These are phyloP conservation scores for Tetrapisispora phaffii DNA, from an alignment of 805 yeast genomes.

Conservation along the genomic window DNA sequence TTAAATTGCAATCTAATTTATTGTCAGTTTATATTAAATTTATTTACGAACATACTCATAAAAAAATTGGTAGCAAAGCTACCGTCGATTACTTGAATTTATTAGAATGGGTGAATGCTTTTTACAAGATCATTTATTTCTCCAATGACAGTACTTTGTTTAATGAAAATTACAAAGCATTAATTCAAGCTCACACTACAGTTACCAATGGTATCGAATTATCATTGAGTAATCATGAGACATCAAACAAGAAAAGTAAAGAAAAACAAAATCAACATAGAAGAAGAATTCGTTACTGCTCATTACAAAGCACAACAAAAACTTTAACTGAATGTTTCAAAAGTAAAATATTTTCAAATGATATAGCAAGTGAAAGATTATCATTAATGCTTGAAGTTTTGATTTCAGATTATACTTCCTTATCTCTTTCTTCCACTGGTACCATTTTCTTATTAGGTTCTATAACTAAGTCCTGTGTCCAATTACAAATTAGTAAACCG, in stretches of 20 bases:
- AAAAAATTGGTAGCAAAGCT: conserved; percentile 37
- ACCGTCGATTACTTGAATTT: conserved; percentile 47
- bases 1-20: conserved; percentile 28
- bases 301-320: conserved; percentile 26
- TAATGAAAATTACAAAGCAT: conserved; percentile 26
- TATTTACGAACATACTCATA: conserved; percentile 28
- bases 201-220: conserved; percentile 23
- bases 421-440: conserved; percentile 29
- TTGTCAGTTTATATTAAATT: conserved; percentile 32
- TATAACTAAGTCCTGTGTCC: conserved; percentile 26
- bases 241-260: conserved; percentile 10
- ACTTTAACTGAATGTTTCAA: conserved; percentile 21
- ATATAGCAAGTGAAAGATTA: neutral
- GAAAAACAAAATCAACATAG: conserved; percentile 32
- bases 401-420: conserved; percentile 7
- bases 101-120: conserved; percentile 44
- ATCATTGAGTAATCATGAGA: conserved; percentile 20
- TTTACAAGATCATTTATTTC: conserved; percentile 19
- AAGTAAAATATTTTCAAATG: conserved; percentile 6
- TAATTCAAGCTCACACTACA: conserved; percentile 34
- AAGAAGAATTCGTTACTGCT: conserved; percentile 31
- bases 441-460: conserved; percentile 31
- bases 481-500: conserved; percentile 15
- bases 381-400: conserved; percentile 3
- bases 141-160: conserved; percentile 18